Evolutionary conservation across 495 filamentous ascomycete genomes (phyloP).

Genomic region (Penicillium angulare): DNA sequence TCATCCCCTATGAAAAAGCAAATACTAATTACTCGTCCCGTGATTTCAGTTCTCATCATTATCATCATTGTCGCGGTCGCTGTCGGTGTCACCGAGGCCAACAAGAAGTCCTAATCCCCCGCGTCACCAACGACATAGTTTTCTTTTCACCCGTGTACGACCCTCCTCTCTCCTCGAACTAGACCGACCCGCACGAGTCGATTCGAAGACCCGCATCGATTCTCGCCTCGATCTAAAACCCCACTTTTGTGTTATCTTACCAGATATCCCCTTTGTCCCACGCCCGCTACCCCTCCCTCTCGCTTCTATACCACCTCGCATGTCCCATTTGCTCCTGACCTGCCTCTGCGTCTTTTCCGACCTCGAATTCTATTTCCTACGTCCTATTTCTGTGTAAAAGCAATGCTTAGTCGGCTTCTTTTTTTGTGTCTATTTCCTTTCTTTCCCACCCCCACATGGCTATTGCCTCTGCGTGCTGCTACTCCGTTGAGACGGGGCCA

Average conservation of each 20-base stretch:
- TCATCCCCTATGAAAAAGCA: no score
- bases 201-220: constrained; percentile 2
- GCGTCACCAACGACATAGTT: constrained; percentile 1
- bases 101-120: constrained; percentile 19
- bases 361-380: constrained; percentile 1
- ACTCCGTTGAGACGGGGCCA: constrained; percentile 7
- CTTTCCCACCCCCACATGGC: constrained; percentile 1
- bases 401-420: constrained; percentile 21
- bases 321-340: constrained; percentile 15
- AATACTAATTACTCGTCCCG: no score
- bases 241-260: neutral
- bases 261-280: constrained; percentile 4
- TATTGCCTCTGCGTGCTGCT: constrained; percentile 21
- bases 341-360: neutral
- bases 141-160: constrained; percentile 24
- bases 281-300: constrained; percentile 11
- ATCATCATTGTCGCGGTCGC: constrained; percentile 49
- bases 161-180: constrained; percentile 1
- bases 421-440: constrained; percentile 12
- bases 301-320: constrained; percentile 35
- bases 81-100: constrained; percentile 44
- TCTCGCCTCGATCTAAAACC: neutral
- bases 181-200: neutral
- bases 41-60: constrained; percentile 47
- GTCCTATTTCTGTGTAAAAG: constrained; percentile 25